These are phyloP conservation scores for Barnettozyma sucrosica DNA, from an alignment of 805 yeast genomes.

Conservation along the genomic window DNA sequence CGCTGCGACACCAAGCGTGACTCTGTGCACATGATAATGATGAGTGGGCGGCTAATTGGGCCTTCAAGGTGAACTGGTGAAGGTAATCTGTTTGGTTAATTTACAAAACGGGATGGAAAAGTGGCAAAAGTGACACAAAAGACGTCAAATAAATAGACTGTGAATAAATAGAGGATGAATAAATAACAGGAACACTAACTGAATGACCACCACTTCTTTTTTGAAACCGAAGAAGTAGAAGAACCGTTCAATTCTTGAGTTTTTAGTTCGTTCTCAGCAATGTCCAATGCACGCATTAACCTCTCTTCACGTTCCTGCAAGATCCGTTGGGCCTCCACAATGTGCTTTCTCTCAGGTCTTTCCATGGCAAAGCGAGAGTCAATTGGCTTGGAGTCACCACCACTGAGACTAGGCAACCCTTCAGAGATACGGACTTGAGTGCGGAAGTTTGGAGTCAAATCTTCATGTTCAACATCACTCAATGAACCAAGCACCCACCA, in stretches of 20 bases:
- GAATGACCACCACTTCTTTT: slow-evolving; percentile 3
- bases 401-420: slow-evolving; percentile 20
- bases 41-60: neutral
- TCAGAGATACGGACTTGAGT: slow-evolving; percentile 25
- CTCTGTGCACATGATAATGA: neutral
- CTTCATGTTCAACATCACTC: slow-evolving; percentile 55
- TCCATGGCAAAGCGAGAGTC: slow-evolving; percentile 44
- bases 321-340: slow-evolving; percentile 67
- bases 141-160: neutral
- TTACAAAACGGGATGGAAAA: neutral
- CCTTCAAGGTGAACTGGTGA: neutral
- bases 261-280: slow-evolving; percentile 4
- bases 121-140: neutral
- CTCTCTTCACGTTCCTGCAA: slow-evolving; percentile 62
- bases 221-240: neutral
- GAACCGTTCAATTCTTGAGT: slow-evolving; percentile 29
- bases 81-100: neutral
- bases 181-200: neutral
- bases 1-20: neutral
- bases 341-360: slow-evolving; percentile 66
- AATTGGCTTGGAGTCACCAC: slow-evolving; percentile 31
- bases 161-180: neutral
- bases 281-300: slow-evolving; percentile 6
- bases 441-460: slow-evolving; percentile 42
- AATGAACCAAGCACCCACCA: slow-evolving; percentile 49